A percentile compares a stretch with the other conserved stretches of the same genome.
Evolutionary conservation across 1,139 yeast genomes (phyloP).

Genomic region (Lodderomyces oxycetoniae): DNA sequence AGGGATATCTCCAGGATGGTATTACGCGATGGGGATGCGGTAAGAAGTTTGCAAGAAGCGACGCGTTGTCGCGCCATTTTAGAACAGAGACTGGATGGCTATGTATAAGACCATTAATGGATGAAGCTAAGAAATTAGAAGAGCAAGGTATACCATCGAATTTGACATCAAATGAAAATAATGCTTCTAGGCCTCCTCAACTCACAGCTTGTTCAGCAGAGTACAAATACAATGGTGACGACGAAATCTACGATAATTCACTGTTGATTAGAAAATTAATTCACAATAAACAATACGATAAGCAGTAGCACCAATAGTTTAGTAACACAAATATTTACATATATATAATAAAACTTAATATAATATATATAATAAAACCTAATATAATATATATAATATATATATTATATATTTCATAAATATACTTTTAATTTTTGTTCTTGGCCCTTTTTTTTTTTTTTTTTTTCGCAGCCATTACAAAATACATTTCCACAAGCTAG

Average conservation of each 20-base stretch:
- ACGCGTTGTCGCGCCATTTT: conserved; percentile 55
- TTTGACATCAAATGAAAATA: conserved; percentile 3
- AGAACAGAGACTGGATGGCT: conserved; percentile 57
- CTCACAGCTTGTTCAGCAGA: conserved; percentile 1
- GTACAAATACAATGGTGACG: not conserved
- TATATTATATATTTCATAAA: too few species aligned
- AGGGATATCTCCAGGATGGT: conserved; percentile 49
- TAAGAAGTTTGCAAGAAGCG: conserved; percentile 52
- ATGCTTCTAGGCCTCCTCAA: not conserved
- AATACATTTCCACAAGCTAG: too few species aligned
- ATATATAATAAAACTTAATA: too few species aligned
- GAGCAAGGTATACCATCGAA: conserved; percentile 5
- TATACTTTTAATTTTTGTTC: too few species aligned
- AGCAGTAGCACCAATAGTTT: too few species aligned
- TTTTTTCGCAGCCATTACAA: too few species aligned
- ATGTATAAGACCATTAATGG: conserved; percentile 53
- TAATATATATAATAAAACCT: too few species aligned
- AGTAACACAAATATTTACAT: too few species aligned
- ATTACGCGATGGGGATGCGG: conserved; percentile 57
- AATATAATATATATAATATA: too few species aligned
- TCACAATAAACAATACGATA: conserved; percentile 13
- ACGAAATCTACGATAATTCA: conserved; percentile 17
- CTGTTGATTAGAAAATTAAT: conserved; percentile 18
- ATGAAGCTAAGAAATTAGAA: conserved; percentile 35
- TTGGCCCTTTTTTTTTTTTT: too few species aligned